A percentile compares a stretch with the other conserved stretches of the same genome.
Conservation (phyloP, 768 basidiomycete genomes). For the Candolleomyces eurysporus region DNA sequence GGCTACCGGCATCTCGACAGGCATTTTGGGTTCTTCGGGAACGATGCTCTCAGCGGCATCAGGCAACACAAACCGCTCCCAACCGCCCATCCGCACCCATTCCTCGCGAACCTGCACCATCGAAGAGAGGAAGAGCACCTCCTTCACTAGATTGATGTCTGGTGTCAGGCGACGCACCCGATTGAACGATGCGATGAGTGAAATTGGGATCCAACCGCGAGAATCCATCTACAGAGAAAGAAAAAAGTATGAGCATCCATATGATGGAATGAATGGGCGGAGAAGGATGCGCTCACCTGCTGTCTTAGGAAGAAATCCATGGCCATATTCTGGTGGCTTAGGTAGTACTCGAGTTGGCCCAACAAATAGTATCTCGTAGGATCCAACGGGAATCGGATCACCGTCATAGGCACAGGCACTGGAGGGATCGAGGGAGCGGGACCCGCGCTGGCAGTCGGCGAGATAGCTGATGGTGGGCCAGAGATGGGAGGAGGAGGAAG, state of each 20-base stretch:
- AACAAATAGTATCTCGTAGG: conserved; percentile 66
- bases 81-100: conserved; percentile 68
- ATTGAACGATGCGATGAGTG: conserved; percentile 84
- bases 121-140: conserved; percentile 65
- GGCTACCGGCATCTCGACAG: background rate
- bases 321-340: conserved; percentile 88
- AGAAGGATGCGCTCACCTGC: conserved; percentile 49
- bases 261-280: background rate
- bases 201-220: conserved; percentile 82
- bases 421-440: conserved; percentile 17
- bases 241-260: background rate
- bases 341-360: conserved; percentile 88
- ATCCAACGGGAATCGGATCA: conserved; percentile 59
- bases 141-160: conserved; percentile 59
- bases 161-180: conserved; percentile 69
- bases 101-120: conserved; percentile 68
- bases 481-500: conserved; percentile 11
- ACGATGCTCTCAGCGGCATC: conserved; percentile 38
- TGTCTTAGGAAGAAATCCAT: conserved; percentile 81
- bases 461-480: conserved; percentile 7
- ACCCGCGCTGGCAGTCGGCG: conserved; percentile 23
- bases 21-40: background rate
- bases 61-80: conserved; percentile 64
- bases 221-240: conserved; percentile 74
- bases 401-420: conserved; percentile 46